Evolutionary conservation across 805 yeast species (phyloP).

Genomic region (Danielozyma ontarioensis): DNA sequence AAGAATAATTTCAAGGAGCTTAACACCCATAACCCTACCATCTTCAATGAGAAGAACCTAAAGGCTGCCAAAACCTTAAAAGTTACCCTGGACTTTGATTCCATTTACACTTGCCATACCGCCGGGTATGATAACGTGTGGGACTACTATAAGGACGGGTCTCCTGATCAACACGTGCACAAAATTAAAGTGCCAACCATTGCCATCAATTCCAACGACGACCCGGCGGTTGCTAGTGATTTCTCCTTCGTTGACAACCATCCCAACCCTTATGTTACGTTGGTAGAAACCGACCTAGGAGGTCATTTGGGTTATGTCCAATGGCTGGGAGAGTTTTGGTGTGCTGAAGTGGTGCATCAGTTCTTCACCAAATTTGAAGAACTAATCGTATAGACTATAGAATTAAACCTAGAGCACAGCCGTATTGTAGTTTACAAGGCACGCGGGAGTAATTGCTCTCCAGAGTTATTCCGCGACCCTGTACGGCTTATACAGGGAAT

Average conservation of each 20-base stretch:
- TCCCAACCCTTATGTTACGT: slow-evolving; percentile 53
- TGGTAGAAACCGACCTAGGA: slow-evolving; percentile 62
- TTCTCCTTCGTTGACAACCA: slow-evolving; percentile 49
- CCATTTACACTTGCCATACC: slow-evolving; percentile 55
- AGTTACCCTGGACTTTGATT: slow-evolving; percentile 56
- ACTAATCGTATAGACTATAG: too few relatives aligned
- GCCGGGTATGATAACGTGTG: slow-evolving; percentile 60
- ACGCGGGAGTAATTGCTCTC: too few relatives aligned
- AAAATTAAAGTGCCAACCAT: slow-evolving; percentile 59
- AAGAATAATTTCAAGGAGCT: slow-evolving; percentile 31
- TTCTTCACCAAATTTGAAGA: slow-evolving; percentile 22
- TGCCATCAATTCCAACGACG: slow-evolving; percentile 63
- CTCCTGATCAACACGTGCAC: slow-evolving; percentile 49
- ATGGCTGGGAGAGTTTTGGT: slow-evolving; percentile 60
- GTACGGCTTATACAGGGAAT: too few relatives aligned
- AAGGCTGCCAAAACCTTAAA: slow-evolving; percentile 12
- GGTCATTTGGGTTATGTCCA: slow-evolving; percentile 83
- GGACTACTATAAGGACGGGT: slow-evolving; percentile 62
- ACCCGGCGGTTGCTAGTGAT: slow-evolving; percentile 60
- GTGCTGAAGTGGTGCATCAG: slow-evolving; percentile 32
- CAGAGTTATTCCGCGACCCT: too few relatives aligned
- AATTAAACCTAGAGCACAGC: too few relatives aligned
- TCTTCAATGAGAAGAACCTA: slow-evolving; percentile 20
- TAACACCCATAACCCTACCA: slow-evolving; percentile 19
- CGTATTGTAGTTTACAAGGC: too few relatives aligned